Evolutionary conservation across 1,139 yeast genomes (phyloP).

Genomic region (Blastobotrys illinoisensis): DNA sequence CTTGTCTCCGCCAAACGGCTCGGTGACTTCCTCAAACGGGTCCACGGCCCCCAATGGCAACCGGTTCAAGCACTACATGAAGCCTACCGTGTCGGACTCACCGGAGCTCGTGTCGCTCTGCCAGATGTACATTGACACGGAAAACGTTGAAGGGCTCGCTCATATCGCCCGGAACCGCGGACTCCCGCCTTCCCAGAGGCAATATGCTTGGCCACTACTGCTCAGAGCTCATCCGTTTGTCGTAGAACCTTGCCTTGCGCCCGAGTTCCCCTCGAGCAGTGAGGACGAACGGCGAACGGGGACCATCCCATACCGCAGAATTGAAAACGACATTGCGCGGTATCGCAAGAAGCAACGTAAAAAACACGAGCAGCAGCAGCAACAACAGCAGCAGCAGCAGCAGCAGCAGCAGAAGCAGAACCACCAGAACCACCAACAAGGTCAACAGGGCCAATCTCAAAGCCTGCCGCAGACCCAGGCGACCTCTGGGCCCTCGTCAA

Average conservation of each 20-base stretch:
- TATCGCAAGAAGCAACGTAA: conserved; percentile 20
- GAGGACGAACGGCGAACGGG: conserved; percentile 13
- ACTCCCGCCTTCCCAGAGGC: conserved; percentile 75
- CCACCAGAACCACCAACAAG: not conserved
- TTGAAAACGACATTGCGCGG: conserved; percentile 31
- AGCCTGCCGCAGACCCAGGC: not conserved
- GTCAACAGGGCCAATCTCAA: conserved; percentile 6
- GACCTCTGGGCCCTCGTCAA: conserved; percentile 1
- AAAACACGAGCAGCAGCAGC: not conserved
- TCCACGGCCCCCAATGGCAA: conserved; percentile 9
- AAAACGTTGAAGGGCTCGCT: conserved; percentile 66
- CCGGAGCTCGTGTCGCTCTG: conserved; percentile 33
- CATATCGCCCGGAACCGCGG: conserved; percentile 78
- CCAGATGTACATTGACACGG: conserved; percentile 41
- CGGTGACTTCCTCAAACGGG: conserved; percentile 19
- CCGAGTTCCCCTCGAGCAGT: conserved; percentile 38
- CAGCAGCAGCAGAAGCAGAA: too few relatives aligned
- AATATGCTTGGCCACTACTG: conserved; percentile 78
- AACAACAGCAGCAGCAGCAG: not conserved
- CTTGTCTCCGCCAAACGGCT: conserved; percentile 25
- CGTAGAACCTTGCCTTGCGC: conserved; percentile 59
- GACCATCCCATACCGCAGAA: conserved; percentile 26
- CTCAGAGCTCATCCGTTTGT: conserved; percentile 83
- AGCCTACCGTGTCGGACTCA: conserved; percentile 34
- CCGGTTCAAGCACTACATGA: conserved; percentile 34